These are phyloP conservation scores for Drechmeria coniospora DNA, from an alignment of 2,329 filamentous ascomycete species.

Conservation along the genomic window DNA sequence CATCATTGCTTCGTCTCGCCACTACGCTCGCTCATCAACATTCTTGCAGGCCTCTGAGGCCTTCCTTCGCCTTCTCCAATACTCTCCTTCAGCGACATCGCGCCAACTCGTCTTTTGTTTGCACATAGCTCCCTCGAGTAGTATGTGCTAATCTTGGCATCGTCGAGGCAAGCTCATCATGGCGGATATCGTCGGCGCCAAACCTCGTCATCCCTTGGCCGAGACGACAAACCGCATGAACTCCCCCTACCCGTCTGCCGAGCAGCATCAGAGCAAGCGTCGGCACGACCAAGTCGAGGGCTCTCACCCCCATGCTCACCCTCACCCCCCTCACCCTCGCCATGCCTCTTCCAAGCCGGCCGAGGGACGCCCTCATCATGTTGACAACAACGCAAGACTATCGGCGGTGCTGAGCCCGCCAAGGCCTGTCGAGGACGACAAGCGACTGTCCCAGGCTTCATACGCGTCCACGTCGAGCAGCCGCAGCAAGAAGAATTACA, in stretches of 20 bases:
- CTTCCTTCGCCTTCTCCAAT: neutral
- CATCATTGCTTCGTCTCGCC: neutral
- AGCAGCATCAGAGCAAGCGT: constrained; percentile 15
- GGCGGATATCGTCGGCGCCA: constrained; percentile 16
- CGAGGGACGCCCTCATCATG: constrained; percentile 1
- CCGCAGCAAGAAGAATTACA: constrained; percentile 28
- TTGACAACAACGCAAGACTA: constrained; percentile 7
- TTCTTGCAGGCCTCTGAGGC: neutral
- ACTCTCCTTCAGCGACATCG: neutral
- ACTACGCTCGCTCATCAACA: neutral
- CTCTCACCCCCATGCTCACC: constrained; percentile 2
- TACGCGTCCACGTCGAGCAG: constrained; percentile 24
- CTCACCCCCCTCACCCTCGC: neutral
- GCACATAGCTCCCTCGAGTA: constrained; percentile 8
- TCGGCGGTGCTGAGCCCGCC: constrained; percentile 12
- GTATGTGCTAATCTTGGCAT: constrained; percentile 19
- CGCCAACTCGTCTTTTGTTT: constrained; percentile 1
- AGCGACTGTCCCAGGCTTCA: constrained; percentile 25
- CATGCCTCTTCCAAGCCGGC: constrained; percentile 2
- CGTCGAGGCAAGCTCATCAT: constrained; percentile 9
- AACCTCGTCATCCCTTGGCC: constrained; percentile 24
- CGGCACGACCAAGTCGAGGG: constrained; percentile 11
- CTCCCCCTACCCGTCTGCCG: constrained; percentile 16
- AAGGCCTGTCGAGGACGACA: constrained; percentile 17
- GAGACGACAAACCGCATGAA: constrained; percentile 34